Conservation (phyloP, 2,329 filamentous ascomycete genomes). For the Xylogone sp. region DNA sequence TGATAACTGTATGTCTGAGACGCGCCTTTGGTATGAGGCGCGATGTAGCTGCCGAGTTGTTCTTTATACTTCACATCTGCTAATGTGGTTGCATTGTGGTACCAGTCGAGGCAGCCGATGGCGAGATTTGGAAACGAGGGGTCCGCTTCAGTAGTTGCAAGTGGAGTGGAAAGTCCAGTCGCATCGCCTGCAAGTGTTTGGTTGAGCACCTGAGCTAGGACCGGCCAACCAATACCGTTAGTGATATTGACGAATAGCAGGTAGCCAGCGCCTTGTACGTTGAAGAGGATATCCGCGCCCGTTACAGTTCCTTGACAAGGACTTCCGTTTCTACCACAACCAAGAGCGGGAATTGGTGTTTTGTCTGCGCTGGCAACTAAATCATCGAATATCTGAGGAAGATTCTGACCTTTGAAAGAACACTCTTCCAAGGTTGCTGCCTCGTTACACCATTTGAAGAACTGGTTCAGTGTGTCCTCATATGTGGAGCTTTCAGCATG, state of each 20-base stretch:
- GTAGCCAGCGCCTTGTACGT: neutral
- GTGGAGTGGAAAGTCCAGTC: neutral
- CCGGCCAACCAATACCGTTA: neutral
- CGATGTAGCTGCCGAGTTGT: slow-evolving; percentile 26
- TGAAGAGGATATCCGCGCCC: neutral
- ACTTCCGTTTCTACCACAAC: slow-evolving; percentile 23
- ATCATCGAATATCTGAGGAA: slow-evolving; percentile 19
- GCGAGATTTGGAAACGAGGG: neutral
- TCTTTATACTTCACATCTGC: slow-evolving; percentile 1
- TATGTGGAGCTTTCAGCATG: slow-evolving; percentile 33
- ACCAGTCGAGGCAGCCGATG: neutral
- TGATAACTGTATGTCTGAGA: slow-evolving; percentile 32
- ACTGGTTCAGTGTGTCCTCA: slow-evolving; percentile 30
- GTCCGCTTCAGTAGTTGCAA: neutral
- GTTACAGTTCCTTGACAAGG: neutral
- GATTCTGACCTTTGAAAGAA: slow-evolving; percentile 27
- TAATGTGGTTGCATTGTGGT: neutral
- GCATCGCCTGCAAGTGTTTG: neutral
- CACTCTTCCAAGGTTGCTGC: slow-evolving; percentile 26
- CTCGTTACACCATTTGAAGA: slow-evolving; percentile 34
- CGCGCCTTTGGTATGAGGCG: slow-evolving; percentile 31
- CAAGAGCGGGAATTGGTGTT: slow-evolving; percentile 32
- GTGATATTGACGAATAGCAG: neutral
- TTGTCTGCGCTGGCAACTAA: slow-evolving; percentile 26
- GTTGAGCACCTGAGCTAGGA: neutral